These are phyloP conservation scores for Hypericum androsaemum DNA, from an alignment of 345 rosid species.

Conservation along the genomic window DNA sequence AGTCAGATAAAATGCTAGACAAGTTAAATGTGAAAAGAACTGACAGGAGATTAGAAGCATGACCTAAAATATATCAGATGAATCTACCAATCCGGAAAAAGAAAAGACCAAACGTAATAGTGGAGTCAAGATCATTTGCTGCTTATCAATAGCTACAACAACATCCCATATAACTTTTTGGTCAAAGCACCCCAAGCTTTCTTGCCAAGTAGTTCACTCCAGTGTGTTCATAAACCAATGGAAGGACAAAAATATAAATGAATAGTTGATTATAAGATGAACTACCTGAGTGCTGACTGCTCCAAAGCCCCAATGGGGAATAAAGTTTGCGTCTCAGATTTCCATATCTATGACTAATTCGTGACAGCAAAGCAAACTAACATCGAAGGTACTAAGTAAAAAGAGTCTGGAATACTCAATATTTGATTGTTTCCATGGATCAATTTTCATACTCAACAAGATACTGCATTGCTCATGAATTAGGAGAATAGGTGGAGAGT, in stretches of 20 bases:
- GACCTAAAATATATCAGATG: constrained; percentile 81
- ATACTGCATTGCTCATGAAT: neutral
- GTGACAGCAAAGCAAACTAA: constrained; percentile 66
- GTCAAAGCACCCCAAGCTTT: constrained; percentile 50
- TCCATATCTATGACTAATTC: constrained; percentile 85
- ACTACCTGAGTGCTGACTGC: constrained; percentile 60
- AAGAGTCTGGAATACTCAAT: too few species aligned
- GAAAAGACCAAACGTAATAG: constrained; percentile 71
- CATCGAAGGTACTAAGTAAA: constrained; percentile 46
- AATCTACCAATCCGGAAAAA: constrained; percentile 66
- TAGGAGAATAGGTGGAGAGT: neutral
- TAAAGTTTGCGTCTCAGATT: constrained; percentile 81
- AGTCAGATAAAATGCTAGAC: too few species aligned
- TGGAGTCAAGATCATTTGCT: constrained; percentile 54
- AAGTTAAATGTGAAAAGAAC: neutral
- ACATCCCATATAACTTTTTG: constrained; percentile 45
- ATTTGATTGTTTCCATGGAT: too few species aligned
- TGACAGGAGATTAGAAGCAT: constrained; percentile 12
- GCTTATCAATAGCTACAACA: constrained; percentile 52
- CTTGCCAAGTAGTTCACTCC: constrained; percentile 38
- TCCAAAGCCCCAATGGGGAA: constrained; percentile 89
- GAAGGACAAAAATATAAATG: constrained; percentile 6
- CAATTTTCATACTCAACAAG: too few species aligned
- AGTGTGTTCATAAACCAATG: constrained; percentile 11
- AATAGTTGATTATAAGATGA: neutral